Percentiles rank a stretch among this genome's conserved stretches.
phyloP scores from a whole-genome alignment of 2,329 filamentous ascomycete genomes.

The Incumbomyces lentus region DNA sequence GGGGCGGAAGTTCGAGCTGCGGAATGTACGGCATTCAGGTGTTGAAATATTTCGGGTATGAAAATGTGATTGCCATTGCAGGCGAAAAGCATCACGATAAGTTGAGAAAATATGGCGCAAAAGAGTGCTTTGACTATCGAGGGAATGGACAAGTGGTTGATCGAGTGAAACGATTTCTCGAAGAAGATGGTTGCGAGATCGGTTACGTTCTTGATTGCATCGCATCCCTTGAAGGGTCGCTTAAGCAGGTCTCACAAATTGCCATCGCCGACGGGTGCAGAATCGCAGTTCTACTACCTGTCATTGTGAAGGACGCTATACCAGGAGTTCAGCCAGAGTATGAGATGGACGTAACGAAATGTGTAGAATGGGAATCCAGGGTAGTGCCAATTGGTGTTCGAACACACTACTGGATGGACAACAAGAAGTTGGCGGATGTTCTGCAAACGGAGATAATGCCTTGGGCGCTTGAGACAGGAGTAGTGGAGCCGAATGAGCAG shows the following conservation, averaged over 20 bases:
- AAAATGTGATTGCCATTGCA: conserved; percentile 26
- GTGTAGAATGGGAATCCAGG: conserved; percentile 42
- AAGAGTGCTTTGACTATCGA: conserved; percentile 25
- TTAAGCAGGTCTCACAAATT: conserved; percentile 42
- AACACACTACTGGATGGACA: conserved; percentile 45
- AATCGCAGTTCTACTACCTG: conserved; percentile 51
- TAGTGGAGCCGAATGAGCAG: conserved; percentile 33
- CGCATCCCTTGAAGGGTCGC: conserved; percentile 37
- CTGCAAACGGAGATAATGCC: conserved; percentile 48
- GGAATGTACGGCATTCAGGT: conserved; percentile 29
- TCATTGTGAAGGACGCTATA: conserved; percentile 46
- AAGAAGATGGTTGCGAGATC: conserved; percentile 22
- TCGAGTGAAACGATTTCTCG: conserved; percentile 15
- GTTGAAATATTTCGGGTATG: conserved; percentile 26
- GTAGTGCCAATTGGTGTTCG: conserved; percentile 45
- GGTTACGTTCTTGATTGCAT: conserved; percentile 48
- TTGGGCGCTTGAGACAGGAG: conserved; percentile 30
- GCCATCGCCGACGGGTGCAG: conserved; percentile 36
- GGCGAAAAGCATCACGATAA: conserved; percentile 21
- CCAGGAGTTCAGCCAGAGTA: conserved; percentile 41
- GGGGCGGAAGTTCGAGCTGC: conserved; percentile 28
- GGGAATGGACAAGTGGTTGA: conserved; percentile 13
- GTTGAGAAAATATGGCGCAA: conserved; percentile 26
- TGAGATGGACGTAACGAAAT: conserved; percentile 41
- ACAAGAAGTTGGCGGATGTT: conserved; percentile 45